Evolutionary conservation across 768 basidiomycete species (phyloP), one percentile per base, ranked within the genome.

Genomic region (Tylopilus vinaceipallidus): DNA sequence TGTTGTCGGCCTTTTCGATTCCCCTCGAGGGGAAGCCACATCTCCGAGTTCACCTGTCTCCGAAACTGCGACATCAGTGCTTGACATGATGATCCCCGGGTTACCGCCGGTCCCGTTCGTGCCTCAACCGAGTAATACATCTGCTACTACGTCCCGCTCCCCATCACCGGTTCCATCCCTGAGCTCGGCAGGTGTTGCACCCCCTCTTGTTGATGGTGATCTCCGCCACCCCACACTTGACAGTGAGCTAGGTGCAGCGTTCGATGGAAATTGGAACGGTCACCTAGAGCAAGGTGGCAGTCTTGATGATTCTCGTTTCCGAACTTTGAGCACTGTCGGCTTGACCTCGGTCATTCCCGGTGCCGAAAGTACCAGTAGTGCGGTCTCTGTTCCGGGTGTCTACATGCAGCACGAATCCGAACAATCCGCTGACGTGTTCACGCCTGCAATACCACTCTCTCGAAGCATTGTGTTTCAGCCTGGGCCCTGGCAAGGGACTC

Each of bases 1-100:
- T 11, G 79, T 87, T 22, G 73, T 86, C 29, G 84, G 83, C 12
- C 67, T 87, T 7, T 88, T 88, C 54, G 79, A 83, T 58, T 53
- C 60, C 8, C 59, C 66, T 35, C 53, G 57, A 19, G 50, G 58
- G 19, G 51, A 35, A 29, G 39, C 38, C 4, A 10, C 16, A 24
- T 50, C 56, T 19, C 44, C 58, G 13, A 44, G 30, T 34, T 52
- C 53, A 9, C 17, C 61, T 5, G 37, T 41, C 30, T 49, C 58
- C 9, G 57, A 60, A 47, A 45, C 50, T 12, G 40, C 57, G 23
- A 59, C 52, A 39, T 62, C 55, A 32, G 55, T 61, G 36, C 65
- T 55, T 49, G 66, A 50, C 49, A 67, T 56, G 63, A 70, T 53
- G 64, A 70, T 59, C 57, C 71, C 55, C 48, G 67, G 52, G 55